Percentiles rank a stretch among this genome's conserved stretches.
Conservation (phyloP, 1,284 basidiomycete genomes). For the Leccinum pachyderme region DNA sequence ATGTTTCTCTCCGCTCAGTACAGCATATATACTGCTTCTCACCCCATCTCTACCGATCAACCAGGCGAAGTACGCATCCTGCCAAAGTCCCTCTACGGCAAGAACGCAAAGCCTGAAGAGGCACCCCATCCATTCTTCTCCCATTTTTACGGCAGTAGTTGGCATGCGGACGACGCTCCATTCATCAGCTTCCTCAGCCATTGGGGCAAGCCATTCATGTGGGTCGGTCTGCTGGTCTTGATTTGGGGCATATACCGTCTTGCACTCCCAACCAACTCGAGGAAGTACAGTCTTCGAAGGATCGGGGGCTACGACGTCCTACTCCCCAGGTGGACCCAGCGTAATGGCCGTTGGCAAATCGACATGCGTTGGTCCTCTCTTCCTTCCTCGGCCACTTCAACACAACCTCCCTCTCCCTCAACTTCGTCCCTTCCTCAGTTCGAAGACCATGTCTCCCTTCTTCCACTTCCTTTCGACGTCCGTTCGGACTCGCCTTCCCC, state of each 20-base stretch:
- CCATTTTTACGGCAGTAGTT: slow-evolving; percentile 96
- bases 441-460: slow-evolving; percentile 56
- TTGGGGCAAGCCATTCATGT: slow-evolving; percentile 87
- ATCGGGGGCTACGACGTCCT: slow-evolving; percentile 74
- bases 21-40: slow-evolving; percentile 75
- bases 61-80: slow-evolving; percentile 81
- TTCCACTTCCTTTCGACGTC: slow-evolving; percentile 62
- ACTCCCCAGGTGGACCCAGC: slow-evolving; percentile 66
- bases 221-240: slow-evolving; percentile 72
- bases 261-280: slow-evolving; percentile 52
- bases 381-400: slow-evolving; percentile 46
- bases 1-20: slow-evolving; percentile 92
- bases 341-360: slow-evolving; percentile 68
- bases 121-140: slow-evolving; percentile 92
- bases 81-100: slow-evolving; percentile 93
- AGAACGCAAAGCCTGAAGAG: slow-evolving; percentile 84
- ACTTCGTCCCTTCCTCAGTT: slow-evolving; percentile 41
- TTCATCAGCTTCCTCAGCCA: slow-evolving; percentile 88
- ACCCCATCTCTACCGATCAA: slow-evolving; percentile 53
- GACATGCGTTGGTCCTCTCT: slow-evolving; percentile 62
- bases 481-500: slow-evolving; percentile 53
- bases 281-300: slow-evolving; percentile 56
- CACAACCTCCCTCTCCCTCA: slow-evolving; percentile 50
- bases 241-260: slow-evolving; percentile 68
- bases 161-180: slow-evolving; percentile 93